A percentile compares a stretch with the other conserved stretches of the same genome.
These are phyloP conservation scores for Gryganskiella cystojenkinii DNA, from an alignment of 192 early-diverging fungal species.

Conservation along the genomic window DNA sequence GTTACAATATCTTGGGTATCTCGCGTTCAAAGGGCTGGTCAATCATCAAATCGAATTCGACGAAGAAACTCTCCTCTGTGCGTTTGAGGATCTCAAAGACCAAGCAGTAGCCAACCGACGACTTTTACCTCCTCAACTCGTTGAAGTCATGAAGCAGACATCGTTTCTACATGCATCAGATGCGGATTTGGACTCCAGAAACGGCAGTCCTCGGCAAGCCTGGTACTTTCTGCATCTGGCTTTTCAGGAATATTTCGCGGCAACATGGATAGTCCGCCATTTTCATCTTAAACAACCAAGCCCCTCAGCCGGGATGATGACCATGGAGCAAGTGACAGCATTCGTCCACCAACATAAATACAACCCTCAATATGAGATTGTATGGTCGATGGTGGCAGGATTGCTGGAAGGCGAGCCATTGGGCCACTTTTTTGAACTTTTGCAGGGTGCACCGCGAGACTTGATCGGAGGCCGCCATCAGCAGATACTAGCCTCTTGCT, in stretches of 20 bases:
- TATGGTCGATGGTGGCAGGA: slow-evolving; percentile 39
- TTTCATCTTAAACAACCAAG: neutral
- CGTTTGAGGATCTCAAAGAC: slow-evolving; percentile 7
- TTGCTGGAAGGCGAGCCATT: slow-evolving; percentile 5
- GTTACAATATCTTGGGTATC: slow-evolving; percentile 8
- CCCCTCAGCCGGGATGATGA: slow-evolving; percentile 12
- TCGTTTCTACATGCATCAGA: slow-evolving; percentile 15
- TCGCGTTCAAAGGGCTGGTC: slow-evolving; percentile 12
- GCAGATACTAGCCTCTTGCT: slow-evolving; percentile 2
- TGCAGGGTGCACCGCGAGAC: slow-evolving; percentile 6
- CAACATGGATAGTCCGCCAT: slow-evolving; percentile 2
- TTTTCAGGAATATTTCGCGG: slow-evolving; percentile 20
- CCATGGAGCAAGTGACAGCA: neutral
- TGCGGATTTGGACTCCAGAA: slow-evolving; percentile 1
- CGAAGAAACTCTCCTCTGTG: neutral
- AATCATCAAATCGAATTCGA: slow-evolving; percentile 24
- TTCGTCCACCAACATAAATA: slow-evolving; percentile 16
- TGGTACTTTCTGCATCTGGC: slow-evolving; percentile 17
- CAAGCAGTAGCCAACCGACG: neutral
- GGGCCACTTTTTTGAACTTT: neutral
- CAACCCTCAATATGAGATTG: slow-evolving; percentile 27
- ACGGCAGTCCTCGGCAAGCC: neutral
- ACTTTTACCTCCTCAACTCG: neutral
- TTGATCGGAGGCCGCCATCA: slow-evolving; percentile 18
- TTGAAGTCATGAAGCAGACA: slow-evolving; percentile 2